phyloP scores from a whole-genome alignment of 2,329 filamentous ascomycete genomes.

The Monilinia fructicola region DNA sequence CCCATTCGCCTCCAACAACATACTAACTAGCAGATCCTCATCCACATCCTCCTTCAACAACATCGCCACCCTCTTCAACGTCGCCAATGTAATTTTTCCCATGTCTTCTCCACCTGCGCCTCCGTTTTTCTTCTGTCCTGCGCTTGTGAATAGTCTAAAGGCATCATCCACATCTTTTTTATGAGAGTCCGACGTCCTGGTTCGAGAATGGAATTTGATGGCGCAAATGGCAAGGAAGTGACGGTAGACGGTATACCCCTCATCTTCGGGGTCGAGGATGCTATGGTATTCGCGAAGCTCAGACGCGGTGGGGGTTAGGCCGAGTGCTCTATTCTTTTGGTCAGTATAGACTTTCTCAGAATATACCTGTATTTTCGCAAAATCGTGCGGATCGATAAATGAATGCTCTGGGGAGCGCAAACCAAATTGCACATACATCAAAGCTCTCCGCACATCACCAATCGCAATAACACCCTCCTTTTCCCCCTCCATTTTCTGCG shows the following conservation, averaged over 20 bases:
- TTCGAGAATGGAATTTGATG: conserved; percentile 70
- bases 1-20: conserved; percentile 92
- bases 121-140: conserved; percentile 30
- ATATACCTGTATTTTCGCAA: neutral
- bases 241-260: conserved; percentile 75
- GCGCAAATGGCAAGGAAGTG: conserved; percentile 87
- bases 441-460: conserved; percentile 61
- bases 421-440: conserved; percentile 55
- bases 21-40: conserved; percentile 83
- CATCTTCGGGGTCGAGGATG: conserved; percentile 78
- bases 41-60: conserved; percentile 80
- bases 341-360: neutral
- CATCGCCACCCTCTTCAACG: conserved; percentile 75
- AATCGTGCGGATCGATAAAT: neutral
- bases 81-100: conserved; percentile 72
- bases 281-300: conserved; percentile 77
- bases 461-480: conserved; percentile 56
- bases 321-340: conserved; percentile 66
- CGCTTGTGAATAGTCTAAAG: conserved; percentile 74
- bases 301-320: conserved; percentile 62
- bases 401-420: neutral
- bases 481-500: conserved; percentile 67
- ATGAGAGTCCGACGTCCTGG: conserved; percentile 52
- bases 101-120: conserved; percentile 43
- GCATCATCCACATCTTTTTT: conserved; percentile 74